Base-by-base conservation (phyloP, 805 yeast genomes). In the Brettanomyces custersianus region DNA sequence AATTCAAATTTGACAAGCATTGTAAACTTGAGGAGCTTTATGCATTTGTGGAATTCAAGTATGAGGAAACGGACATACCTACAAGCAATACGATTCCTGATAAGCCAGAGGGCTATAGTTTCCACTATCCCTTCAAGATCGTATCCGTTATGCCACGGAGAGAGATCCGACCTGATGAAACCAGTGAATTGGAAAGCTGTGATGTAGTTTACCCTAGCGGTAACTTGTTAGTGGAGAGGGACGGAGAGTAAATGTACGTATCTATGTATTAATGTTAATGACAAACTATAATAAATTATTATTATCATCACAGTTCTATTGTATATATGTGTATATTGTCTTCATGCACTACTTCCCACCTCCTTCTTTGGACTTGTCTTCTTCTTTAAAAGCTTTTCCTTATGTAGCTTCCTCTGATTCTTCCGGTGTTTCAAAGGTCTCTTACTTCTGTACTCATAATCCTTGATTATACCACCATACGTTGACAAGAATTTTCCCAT, bases 401-500 rank as follows among this genome's bases (percentile, higher is more conserved):
- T 22, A 22, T 22, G 25, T 22, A 9, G 25, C 11, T 12, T 22
- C 11, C 11, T 22, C 25, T 22, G 11, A 9, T 9, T 12, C 9
- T 9, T 12, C 12, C 25, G 25, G 11, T 22, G 25, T 12, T 22
- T 22, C 25, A 25, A 11, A 25, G 15, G 28, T 11, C 28, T 25
- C 6, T 25, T 25, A 17, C 28, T 8, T 17, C n/a, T 25, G 6
- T 25, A 25, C 15, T 25, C n/a, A 25, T 25, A n/a, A 6, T 25
- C 52, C 53, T 84, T 87, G 38, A 87, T 65, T 0, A 72, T 72
- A 29, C 74, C 75, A 1, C 84, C 60, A 58, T 87, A 88, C 19
- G 75, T 77, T 29, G 57, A 55, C 96, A 96, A 88, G 55, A 88
- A 88, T 40, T 63, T 55, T 43, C 78, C 84, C 44, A 88, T 62